These are phyloP conservation scores for Phoma sp. DNA, from an alignment of 2,329 filamentous ascomycete species.

Conservation along the genomic window DNA sequence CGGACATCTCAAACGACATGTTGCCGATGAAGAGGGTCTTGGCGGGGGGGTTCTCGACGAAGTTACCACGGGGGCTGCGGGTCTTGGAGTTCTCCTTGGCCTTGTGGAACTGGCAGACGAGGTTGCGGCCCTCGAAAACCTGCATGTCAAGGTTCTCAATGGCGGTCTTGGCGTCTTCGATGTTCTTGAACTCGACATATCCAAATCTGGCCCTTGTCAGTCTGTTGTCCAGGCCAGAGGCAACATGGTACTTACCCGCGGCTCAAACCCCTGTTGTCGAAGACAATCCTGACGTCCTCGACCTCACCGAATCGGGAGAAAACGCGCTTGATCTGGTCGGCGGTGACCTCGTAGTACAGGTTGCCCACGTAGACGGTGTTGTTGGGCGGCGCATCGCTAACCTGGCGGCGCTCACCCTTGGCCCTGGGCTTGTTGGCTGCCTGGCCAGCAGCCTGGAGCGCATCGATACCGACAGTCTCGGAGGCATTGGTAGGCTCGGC, in stretches of 20 bases:
- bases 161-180: constrained; percentile 63
- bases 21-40: constrained; percentile 83
- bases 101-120: constrained; percentile 67
- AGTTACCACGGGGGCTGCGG: constrained; percentile 1
- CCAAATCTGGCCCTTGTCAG: constrained; percentile 63
- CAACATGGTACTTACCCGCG: constrained; percentile 64
- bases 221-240: neutral
- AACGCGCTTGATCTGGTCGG: constrained; percentile 65
- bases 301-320: constrained; percentile 67
- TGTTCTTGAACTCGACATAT: constrained; percentile 67
- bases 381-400: constrained; percentile 25
- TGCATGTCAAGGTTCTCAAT: constrained; percentile 66
- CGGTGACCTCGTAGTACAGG: constrained; percentile 72
- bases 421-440: neutral
- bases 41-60: constrained; percentile 57
- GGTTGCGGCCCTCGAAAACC: constrained; percentile 68
- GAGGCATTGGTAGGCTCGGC: constrained; percentile 35
- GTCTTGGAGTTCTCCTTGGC: constrained; percentile 26
- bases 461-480: constrained; percentile 36
- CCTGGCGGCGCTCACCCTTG: constrained; percentile 13
- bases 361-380: constrained; percentile 71
- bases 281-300: constrained; percentile 61
- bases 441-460: constrained; percentile 26
- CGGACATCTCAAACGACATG: constrained; percentile 84
- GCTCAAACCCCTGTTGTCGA: constrained; percentile 69